Base-by-base conservation (phyloP, 163 green algal genomes). In the Scenedesmus sp. region DNA sequence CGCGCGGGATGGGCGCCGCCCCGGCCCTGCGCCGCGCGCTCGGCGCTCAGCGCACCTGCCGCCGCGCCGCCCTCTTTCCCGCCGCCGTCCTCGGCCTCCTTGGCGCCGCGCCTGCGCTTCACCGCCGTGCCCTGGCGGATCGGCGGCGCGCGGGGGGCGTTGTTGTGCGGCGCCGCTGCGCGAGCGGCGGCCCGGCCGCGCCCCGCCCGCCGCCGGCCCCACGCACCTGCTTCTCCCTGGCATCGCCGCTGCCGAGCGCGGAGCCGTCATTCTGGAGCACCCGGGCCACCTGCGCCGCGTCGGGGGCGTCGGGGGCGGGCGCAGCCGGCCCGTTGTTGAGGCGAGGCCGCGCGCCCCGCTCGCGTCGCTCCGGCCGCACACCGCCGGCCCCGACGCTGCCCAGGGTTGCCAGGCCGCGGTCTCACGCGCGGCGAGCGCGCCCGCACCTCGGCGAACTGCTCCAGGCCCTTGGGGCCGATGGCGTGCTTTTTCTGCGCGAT, bases 371-470 rank as follows among this genome's bases (percentile, higher is more conserved):
- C n/a, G n/a, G n/a, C n/a, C n/a, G n/a, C n/a, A n/a, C n/a, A n/a
- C n/a, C n/a, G n/a, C n/a, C n/a, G n/a, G n/a, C n/a, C n/a, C n/a
- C n/a, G n/a, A n/a, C n/a, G n/a, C n/a, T n/a, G n/a, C n/a, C n/a
- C n/a, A n/a, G n/a, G n/a, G 31, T 1, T 9, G 39, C 31, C 4
- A 31, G 58, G n/a, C 28, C n/a, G 13, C 9, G 11, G 15, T 24
- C 5, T 4, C 14, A 45, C 13, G 5, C 57, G 34, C 20, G 11
- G 7, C 4, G 2, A 36, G 28, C 28, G 34, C 34, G 36, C 34
- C 29, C 62, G n/a, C 42, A 60, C 69, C 69, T 77, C 53, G n/a
- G 47, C 69, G 15, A 67, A 77, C 34, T 77, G 53, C 29, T 63
- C 33, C 9, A 77, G 44, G 17, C 69, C 69, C 29, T 77, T 77